These are phyloP conservation scores for Capillidium heterosporum DNA, from an alignment of 371 early-diverging fungal species.

Conservation along the genomic window DNA sequence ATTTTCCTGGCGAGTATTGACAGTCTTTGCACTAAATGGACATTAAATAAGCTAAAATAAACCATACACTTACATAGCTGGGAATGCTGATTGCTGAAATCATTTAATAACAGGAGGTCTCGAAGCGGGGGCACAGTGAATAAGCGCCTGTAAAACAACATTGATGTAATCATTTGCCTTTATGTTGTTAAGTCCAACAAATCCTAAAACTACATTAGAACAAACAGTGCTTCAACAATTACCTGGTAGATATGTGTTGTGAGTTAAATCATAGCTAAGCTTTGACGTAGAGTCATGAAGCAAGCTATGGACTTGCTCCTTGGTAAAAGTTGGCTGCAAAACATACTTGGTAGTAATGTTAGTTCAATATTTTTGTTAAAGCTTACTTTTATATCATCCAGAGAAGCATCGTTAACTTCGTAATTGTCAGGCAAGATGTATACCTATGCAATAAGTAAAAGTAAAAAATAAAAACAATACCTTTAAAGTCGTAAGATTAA, in stretches of 20 bases:
- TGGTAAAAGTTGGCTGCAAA: constrained; percentile 62
- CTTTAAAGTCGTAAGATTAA: constrained; percentile 74
- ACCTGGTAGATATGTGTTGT: constrained; percentile 75
- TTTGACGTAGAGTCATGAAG: constrained; percentile 28
- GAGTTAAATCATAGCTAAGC: constrained; percentile 64
- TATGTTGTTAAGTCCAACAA: constrained; percentile 87
- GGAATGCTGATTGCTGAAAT: constrained; percentile 30
- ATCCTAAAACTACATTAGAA: constrained; percentile 27
- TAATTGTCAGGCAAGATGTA: constrained; percentile 90
- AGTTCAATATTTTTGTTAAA: neutral
- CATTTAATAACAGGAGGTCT: constrained; percentile 57
- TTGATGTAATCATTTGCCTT: constrained; percentile 95
- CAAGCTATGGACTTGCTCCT: constrained; percentile 40
- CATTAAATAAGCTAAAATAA: neutral
- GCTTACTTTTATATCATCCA: constrained; percentile 76
- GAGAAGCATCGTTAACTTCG: constrained; percentile 68
- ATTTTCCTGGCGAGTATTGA: constrained; percentile 72
- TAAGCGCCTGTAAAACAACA: constrained; percentile 77
- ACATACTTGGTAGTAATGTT: constrained; percentile 32
- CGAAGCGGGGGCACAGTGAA: constrained; percentile 77
- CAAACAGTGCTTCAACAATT: neutral
- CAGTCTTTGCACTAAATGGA: constrained; percentile 42
- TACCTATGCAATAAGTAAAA: constrained; percentile 20
- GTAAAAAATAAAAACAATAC: constrained; percentile 16
- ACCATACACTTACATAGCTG: constrained; percentile 21